These are phyloP conservation scores for Aspergillus avenaceus DNA, from an alignment of 495 filamentous ascomycete genomes.

Conservation along the genomic window DNA sequence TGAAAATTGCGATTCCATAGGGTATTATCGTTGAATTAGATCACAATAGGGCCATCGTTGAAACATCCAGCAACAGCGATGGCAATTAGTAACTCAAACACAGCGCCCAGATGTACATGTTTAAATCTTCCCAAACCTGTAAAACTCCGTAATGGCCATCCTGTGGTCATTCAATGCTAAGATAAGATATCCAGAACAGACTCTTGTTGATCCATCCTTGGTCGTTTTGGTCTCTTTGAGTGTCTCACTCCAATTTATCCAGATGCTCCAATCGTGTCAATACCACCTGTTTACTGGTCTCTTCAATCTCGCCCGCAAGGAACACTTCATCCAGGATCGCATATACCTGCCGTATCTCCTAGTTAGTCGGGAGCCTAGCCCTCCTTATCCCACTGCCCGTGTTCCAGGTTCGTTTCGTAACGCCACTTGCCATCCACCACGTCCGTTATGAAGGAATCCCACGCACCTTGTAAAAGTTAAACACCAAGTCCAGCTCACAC, in stretches of 20 bases:
- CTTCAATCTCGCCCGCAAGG: slow-evolving; percentile 95
- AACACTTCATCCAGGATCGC: slow-evolving; percentile 97
- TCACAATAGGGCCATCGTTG: background rate
- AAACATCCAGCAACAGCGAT: background rate
- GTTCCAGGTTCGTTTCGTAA: background rate
- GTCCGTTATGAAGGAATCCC: background rate
- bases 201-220: background rate
- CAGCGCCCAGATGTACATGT: background rate
- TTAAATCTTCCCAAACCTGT: slow-evolving; percentile 6
- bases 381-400: background rate
- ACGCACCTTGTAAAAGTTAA: slow-evolving; percentile 88
- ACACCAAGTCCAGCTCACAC: slow-evolving; percentile 97
- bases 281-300: slow-evolving; percentile 97
- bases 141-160: slow-evolving; percentile 16
- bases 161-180: slow-evolving; percentile 14
- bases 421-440: background rate
- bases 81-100: background rate
- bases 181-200: background rate
- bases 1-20: background rate
- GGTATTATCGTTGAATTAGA: slow-evolving; percentile 5
- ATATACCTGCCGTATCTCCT: slow-evolving; percentile 64
- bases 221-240: background rate
- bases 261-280: slow-evolving; percentile 90
- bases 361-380: slow-evolving; percentile 8
- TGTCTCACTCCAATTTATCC: slow-evolving; percentile 81